phyloP scores from a whole-genome alignment of 495 filamentous ascomycete genomes.

The Daldinia caldariorum region DNA sequence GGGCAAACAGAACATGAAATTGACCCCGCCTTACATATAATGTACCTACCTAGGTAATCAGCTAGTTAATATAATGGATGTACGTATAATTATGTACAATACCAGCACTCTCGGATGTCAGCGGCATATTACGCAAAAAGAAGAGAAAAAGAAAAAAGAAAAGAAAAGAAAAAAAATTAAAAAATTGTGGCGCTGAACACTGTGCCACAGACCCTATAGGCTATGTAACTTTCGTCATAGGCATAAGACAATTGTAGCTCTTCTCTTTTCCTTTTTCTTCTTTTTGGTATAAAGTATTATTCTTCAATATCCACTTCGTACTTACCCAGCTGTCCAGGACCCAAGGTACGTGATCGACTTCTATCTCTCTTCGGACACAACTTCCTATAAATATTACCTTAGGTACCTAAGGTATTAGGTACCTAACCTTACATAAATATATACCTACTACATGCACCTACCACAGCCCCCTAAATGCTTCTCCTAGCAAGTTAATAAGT shows the following conservation, averaged over 20 bases:
- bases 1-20: background rate
- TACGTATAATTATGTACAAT: too few species aligned
- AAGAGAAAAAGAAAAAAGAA: too few species aligned
- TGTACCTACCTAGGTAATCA: too few species aligned
- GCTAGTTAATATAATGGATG: too few species aligned
- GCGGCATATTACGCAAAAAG: background rate
- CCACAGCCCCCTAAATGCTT: background rate
- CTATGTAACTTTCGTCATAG: constrained; percentile 39
- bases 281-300: constrained; percentile 1
- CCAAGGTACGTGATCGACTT: background rate
- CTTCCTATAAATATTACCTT: background rate
- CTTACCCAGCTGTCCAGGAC: background rate
- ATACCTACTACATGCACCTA: background rate
- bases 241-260: background rate
- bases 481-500: background rate
- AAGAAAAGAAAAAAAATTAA: too few species aligned
- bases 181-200: constrained; percentile 21
- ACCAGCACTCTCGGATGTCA: constrained; percentile 5
- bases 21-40: constrained; percentile 1
- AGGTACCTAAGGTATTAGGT: background rate
- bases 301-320: background rate
- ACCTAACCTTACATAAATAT: background rate
- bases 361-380: background rate
- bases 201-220: constrained; percentile 13
- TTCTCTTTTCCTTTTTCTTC: constrained; percentile 11